Evolutionary conservation across 1,284 basidiomycete genomes (phyloP).

Genomic region (Trichosporon sp.): DNA sequence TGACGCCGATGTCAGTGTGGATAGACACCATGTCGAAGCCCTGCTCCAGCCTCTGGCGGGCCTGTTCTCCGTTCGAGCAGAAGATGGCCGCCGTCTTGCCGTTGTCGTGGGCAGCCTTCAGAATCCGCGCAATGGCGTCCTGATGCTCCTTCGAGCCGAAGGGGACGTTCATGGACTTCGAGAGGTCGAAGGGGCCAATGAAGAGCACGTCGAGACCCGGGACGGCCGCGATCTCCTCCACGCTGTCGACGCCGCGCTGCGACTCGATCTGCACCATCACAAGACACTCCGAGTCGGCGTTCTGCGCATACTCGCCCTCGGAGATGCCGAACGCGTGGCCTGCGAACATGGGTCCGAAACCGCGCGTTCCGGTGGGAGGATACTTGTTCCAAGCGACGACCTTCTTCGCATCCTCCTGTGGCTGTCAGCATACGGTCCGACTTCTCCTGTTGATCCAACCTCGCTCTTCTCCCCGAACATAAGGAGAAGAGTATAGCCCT

Average conservation of each 20-base stretch:
- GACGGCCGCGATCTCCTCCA: slow-evolving; percentile 65
- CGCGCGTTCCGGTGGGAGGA: slow-evolving; percentile 37
- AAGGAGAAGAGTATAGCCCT: too few species aligned
- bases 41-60: slow-evolving; percentile 61
- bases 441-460: background rate
- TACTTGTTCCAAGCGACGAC: slow-evolving; percentile 38
- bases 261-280: slow-evolving; percentile 71
- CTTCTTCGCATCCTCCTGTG: slow-evolving; percentile 33
- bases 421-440: background rate
- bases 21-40: slow-evolving; percentile 61
- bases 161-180: slow-evolving; percentile 47
- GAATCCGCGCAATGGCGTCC: slow-evolving; percentile 64
- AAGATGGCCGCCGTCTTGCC: slow-evolving; percentile 63
- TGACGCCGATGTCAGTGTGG: slow-evolving; percentile 42
- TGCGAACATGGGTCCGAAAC: slow-evolving; percentile 37
- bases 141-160: slow-evolving; percentile 56
- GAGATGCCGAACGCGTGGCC: slow-evolving; percentile 29
- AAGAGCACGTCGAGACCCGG: slow-evolving; percentile 67
- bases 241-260: slow-evolving; percentile 64
- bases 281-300: slow-evolving; percentile 63
- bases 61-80: slow-evolving; percentile 62
- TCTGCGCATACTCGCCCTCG: slow-evolving; percentile 61
- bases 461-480: too few species aligned
- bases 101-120: slow-evolving; percentile 62
- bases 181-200: slow-evolving; percentile 69